Conservation (phyloP, 192 early-diverging fungal species). For the Umbelopsis sp. region DNA sequence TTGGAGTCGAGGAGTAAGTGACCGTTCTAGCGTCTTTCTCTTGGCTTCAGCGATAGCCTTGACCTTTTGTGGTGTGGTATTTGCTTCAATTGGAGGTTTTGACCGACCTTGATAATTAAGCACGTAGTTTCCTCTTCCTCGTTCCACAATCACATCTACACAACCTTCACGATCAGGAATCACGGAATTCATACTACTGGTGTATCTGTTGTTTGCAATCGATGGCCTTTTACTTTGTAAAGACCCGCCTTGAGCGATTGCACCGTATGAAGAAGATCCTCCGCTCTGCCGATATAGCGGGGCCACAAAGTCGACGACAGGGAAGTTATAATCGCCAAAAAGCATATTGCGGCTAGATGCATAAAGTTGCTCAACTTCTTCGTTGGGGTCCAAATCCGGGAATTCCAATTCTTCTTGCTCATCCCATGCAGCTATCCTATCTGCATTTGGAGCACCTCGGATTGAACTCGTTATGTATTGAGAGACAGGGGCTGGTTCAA, state of each 20-base stretch:
- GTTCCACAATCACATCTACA: slow-evolving; percentile 33
- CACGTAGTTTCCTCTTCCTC: slow-evolving; percentile 30
- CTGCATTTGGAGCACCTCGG: slow-evolving; percentile 26
- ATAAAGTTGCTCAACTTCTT: slow-evolving; percentile 50
- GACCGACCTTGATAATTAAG: slow-evolving; percentile 18
- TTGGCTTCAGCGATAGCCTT: not conserved
- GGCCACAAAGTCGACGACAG: slow-evolving; percentile 46
- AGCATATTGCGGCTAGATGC: slow-evolving; percentile 40
- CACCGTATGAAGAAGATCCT: slow-evolving; percentile 4
- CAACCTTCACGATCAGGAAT: slow-evolving; percentile 26
- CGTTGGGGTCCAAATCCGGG: slow-evolving; percentile 39
- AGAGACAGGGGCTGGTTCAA: slow-evolving; percentile 44
- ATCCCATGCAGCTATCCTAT: slow-evolving; percentile 10
- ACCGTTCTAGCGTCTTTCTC: not conserved
- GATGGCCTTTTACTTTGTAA: not conserved
- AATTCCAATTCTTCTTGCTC: slow-evolving; percentile 32
- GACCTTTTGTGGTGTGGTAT: not conserved
- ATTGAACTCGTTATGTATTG: slow-evolving; percentile 19
- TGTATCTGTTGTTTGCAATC: slow-evolving; percentile 4
- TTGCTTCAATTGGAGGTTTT: not conserved
- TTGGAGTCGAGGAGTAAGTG: slow-evolving; percentile 2
- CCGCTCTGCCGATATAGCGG: slow-evolving; percentile 31
- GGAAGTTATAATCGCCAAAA: slow-evolving; percentile 62
- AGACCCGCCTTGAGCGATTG: not conserved
- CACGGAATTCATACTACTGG: slow-evolving; percentile 3